These are phyloP conservation scores for Mariannaea sp. DNA, from an alignment of 2,329 filamentous ascomycete species.

Conservation along the genomic window DNA sequence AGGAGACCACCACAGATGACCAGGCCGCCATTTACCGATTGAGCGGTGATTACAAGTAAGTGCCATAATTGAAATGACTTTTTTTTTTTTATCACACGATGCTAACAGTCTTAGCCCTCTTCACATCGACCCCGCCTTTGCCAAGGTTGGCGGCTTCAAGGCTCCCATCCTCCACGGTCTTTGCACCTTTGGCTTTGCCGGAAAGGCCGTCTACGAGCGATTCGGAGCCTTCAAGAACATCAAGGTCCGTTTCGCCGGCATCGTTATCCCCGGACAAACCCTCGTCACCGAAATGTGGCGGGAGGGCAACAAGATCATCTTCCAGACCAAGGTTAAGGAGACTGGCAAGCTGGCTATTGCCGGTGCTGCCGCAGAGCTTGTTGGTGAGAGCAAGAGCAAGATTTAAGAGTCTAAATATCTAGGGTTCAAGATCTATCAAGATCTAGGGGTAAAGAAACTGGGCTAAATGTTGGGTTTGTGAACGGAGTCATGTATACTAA, in stretches of 20 bases:
- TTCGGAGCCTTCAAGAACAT: conserved; percentile 87
- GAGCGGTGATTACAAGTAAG: conserved; percentile 86
- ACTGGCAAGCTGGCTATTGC: conserved; percentile 88
- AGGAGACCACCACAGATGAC: conserved; percentile 85
- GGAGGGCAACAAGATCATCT: conserved; percentile 77
- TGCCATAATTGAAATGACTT: conserved; percentile 6
- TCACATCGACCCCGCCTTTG: conserved; percentile 92
- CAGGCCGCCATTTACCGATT: conserved; percentile 93
- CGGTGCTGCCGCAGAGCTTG: conserved; percentile 78
- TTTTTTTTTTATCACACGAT: too few relatives aligned
- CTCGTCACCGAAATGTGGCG: conserved; percentile 94
- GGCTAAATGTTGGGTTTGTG: conserved; percentile 18
- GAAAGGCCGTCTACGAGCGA: conserved; percentile 84
- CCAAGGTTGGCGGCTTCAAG: conserved; percentile 94
- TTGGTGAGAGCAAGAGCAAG: conserved; percentile 44
- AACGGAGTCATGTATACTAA: conserved; percentile 31
- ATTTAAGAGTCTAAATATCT: conserved; percentile 32
- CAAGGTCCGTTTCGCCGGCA: conserved; percentile 89
- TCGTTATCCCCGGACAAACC: conserved; percentile 86
- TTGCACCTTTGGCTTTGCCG: conserved; percentile 89
- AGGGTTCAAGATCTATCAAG: too few relatives aligned
- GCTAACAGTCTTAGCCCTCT: conserved; percentile 63
- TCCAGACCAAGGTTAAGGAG: conserved; percentile 89
- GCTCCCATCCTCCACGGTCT: conserved; percentile 95
- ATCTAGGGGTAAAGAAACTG: too few relatives aligned